phyloP scores from a whole-genome alignment of 1,284 basidiomycete species.

The Trichosporon faecale region DNA sequence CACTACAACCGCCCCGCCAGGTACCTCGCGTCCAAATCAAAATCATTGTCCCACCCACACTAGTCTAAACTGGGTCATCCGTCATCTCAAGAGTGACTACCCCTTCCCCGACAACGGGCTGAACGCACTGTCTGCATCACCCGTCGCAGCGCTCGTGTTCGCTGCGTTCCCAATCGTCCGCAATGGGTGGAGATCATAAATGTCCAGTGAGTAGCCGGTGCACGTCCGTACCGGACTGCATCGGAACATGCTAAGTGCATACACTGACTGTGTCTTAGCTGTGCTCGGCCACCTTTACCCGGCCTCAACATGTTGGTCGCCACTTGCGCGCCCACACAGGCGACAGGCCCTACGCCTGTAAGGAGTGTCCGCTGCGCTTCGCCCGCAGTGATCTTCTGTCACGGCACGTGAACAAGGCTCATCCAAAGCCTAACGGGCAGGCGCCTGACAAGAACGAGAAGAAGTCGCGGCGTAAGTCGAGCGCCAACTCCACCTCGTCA shows the following conservation, averaged over 20 bases:
- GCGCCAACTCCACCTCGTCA: conserved; percentile 11
- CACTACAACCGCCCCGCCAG: neutral
- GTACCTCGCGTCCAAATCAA: conserved; percentile 6
- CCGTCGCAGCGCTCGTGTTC: neutral
- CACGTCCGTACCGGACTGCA: neutral
- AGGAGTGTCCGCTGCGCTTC: conserved; percentile 82
- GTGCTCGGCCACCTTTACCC: conserved; percentile 80
- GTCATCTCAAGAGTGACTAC: neutral
- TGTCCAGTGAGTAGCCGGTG: conserved; percentile 23
- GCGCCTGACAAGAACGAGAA: conserved; percentile 35
- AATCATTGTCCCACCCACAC: neutral
- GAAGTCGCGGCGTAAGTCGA: conserved; percentile 39
- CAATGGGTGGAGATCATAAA: conserved; percentile 31
- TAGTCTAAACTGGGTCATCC: neutral
- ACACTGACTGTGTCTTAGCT: conserved; percentile 45
- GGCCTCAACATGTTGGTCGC: conserved; percentile 82
- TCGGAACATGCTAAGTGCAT: neutral
- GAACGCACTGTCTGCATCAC: neutral
- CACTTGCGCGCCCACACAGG: conserved; percentile 92
- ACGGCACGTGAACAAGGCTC: conserved; percentile 84
- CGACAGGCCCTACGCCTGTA: conserved; percentile 84
- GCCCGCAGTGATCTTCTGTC: conserved; percentile 82
- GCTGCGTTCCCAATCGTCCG: neutral
- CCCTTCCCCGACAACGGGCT: neutral
- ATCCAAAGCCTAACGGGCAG: conserved; percentile 62